These are phyloP conservation scores for Epicoccum nigrum DNA, from an alignment of 2,329 filamentous ascomycete species.

Conservation along the genomic window DNA sequence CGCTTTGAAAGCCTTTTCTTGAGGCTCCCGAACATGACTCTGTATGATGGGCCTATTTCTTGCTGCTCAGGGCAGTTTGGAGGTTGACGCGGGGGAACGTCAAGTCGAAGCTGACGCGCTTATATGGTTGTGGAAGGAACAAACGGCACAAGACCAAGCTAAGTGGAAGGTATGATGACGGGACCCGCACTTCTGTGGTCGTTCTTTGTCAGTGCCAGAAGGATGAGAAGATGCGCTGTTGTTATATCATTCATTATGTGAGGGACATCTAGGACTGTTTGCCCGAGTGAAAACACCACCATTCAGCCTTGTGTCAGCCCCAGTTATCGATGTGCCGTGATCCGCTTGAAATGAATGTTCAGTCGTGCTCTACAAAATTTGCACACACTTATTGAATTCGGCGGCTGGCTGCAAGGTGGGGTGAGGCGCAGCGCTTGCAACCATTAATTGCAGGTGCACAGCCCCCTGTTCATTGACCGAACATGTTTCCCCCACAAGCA, in stretches of 20 bases:
- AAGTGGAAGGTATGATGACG: not conserved
- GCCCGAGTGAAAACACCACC: not conserved
- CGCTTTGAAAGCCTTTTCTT: slow-evolving; percentile 34
- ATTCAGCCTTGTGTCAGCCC: slow-evolving; percentile 6
- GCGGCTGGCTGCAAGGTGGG: too few relatives aligned
- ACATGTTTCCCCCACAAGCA: too few relatives aligned
- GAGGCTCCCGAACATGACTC: slow-evolving; percentile 29
- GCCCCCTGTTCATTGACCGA: too few relatives aligned
- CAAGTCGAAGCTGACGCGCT: slow-evolving; percentile 7
- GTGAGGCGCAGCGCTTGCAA: too few relatives aligned
- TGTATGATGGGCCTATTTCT: not conserved
- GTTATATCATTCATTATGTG: too few relatives aligned
- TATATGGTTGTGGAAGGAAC: slow-evolving; percentile 12
- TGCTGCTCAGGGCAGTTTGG: not conserved
- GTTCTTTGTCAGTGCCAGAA: not conserved
- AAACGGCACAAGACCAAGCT: not conserved
- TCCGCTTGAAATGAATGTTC: too few relatives aligned
- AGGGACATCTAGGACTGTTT: too few relatives aligned
- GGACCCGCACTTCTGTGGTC: not conserved
- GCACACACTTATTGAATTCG: too few relatives aligned
- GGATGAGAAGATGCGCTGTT: too few relatives aligned
- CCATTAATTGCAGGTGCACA: too few relatives aligned
- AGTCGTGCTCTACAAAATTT: too few relatives aligned
- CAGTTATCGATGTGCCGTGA: too few relatives aligned
- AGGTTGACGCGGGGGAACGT: not conserved